These are phyloP conservation scores for Cryphonectria carpinicola DNA, from an alignment of 2,329 filamentous ascomycete species.

Conservation along the genomic window DNA sequence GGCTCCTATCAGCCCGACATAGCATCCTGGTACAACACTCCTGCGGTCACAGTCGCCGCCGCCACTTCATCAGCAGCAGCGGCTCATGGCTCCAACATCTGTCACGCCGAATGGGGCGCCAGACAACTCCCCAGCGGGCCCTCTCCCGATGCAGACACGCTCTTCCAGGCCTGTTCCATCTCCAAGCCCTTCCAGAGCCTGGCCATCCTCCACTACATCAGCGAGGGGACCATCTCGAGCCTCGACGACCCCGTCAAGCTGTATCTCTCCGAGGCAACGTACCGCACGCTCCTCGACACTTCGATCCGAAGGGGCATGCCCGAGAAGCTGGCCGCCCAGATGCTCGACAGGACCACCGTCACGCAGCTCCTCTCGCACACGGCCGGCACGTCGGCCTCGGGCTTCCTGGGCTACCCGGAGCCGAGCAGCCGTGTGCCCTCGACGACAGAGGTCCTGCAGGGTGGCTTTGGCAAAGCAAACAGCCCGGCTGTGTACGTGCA, in stretches of 20 bases:
- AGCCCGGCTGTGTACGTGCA: slow-evolving; percentile 17
- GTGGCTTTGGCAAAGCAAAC: slow-evolving; percentile 19
- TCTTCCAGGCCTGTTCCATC: slow-evolving; percentile 25
- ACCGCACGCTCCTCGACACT: slow-evolving; percentile 16
- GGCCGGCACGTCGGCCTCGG: slow-evolving; percentile 16
- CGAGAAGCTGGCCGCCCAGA: slow-evolving; percentile 11
- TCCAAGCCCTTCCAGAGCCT: slow-evolving; percentile 27
- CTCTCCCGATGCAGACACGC: slow-evolving; percentile 18
- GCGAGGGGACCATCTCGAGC: slow-evolving; percentile 16
- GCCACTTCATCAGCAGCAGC: slow-evolving; percentile 3
- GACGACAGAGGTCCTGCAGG: slow-evolving; percentile 17
- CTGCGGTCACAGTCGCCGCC: slow-evolving; percentile 18
- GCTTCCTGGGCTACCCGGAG: slow-evolving; percentile 19
- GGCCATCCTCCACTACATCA: slow-evolving; percentile 20
- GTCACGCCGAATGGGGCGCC: slow-evolving; percentile 19
- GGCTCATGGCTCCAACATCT: not conserved
- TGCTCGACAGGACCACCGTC: slow-evolving; percentile 21
- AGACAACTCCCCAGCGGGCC: slow-evolving; percentile 9
- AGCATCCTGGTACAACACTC: slow-evolving; percentile 25
- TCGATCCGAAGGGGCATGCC: slow-evolving; percentile 18
- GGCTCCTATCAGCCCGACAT: not conserved
- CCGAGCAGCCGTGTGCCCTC: slow-evolving; percentile 12
- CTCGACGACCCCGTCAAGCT: slow-evolving; percentile 20
- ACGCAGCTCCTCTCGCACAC: slow-evolving; percentile 24
- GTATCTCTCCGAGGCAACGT: slow-evolving; percentile 13